A percentile compares a stretch with the other conserved stretches of the same genome.
These are phyloP conservation scores for Triticum dicoccoides DNA, from an alignment of 176 grass and related monocot species.

Conservation along the genomic window DNA sequence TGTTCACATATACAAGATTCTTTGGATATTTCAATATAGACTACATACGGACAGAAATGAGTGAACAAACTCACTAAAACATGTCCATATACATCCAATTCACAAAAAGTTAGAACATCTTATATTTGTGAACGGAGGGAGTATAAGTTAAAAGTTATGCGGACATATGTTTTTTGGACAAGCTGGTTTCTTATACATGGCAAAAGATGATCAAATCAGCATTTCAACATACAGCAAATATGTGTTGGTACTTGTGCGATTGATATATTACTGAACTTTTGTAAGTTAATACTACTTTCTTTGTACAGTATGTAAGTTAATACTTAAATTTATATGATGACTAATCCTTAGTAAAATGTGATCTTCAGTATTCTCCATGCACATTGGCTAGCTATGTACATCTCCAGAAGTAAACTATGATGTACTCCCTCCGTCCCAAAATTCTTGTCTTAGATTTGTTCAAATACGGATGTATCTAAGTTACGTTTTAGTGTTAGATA, in stretches of 20 bases:
- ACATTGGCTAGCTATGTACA: neutral
- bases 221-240: neutral
- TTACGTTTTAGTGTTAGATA: no score
- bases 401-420: neutral
- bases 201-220: neutral
- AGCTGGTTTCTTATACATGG: neutral
- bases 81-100: no score
- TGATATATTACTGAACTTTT: neutral
- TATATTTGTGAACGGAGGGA: no score
- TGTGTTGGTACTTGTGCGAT: neutral
- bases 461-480: no score
- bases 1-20: no score
- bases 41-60: no score
- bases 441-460: no score
- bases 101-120: no score
- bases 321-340: conserved; percentile 3
- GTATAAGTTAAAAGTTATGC: neutral
- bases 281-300: neutral
- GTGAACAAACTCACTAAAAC: no score
- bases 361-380: neutral
- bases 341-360: neutral
- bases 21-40: no score
- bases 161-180: conserved; percentile 2
- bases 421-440: neutral
- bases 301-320: neutral